Base-by-base conservation (phyloP, 78 protist genomes). In the Speleostelium caveatum region DNA sequence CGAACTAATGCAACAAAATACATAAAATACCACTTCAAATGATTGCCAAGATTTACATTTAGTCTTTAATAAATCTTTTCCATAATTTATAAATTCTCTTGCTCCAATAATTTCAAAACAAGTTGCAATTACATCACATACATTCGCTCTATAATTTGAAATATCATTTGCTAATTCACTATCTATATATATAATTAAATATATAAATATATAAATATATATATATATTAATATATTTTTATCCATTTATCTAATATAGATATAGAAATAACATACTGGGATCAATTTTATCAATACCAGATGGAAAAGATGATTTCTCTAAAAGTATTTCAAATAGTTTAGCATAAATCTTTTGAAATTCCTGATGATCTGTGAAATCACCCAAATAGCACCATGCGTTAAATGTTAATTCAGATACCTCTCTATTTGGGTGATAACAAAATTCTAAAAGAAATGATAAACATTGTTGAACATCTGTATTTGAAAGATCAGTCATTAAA, bases 1-100 rank as follows among this genome's bases (percentile, higher is more conserved):
- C 45, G 56, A 30, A 60, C 59, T 36, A 30, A 83, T 63, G 45
- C 91, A 83, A 19, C 79, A 56, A 83, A 83, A 83, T 22, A 69
- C 77, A 83, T 69, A 83, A 32, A 56, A 21, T 45, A 69, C 72
- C 5, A 83, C 91, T 60, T 83, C 91, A 56, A 38, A 80, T 35
- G 89, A 80, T 68, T 80, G 89, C 89, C 89, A 80, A 24, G 66
- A 55, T 56, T 80, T 80, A 41, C 89, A 80, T 56, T 80, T 51
- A 56, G 38, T 80, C 56, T 55, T 80, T 53, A 68, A 65, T 41
- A 80, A 41, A 41, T 68, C 56, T 22, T 80, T 58, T 6, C 56
- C 35, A 41, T 38, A 80, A 7, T 67, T 42, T 22, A 80, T n/a
- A 68, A 68, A 80, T 30, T 36, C 55, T 26, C 68, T 41, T 1